Evolutionary conservation across 1,284 basidiomycete species (phyloP), one percentile per base, ranked within the genome.

Genomic region (Leccinum subfulvum): DNA sequence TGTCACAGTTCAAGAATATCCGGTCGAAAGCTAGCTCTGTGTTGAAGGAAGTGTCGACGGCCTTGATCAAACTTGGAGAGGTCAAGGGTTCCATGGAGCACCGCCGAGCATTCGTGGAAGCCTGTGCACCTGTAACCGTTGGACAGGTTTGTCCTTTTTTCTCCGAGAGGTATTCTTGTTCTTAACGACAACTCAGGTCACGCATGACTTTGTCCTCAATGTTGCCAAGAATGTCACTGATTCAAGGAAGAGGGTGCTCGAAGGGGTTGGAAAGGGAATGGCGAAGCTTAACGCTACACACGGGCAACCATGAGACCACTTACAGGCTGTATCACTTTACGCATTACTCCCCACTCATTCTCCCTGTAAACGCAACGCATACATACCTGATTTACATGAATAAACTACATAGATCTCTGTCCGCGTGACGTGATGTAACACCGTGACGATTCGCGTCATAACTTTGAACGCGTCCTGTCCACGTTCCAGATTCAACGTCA

Each of bases 231-330:
- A 80, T 68, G 73, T 88, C 39, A 82, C 80, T 1, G 90, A 92
- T 49, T 78, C 90, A 2, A 84, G 86, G 47, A 89, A 84, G 72
- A 89, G 85, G 73, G 81, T 87, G 7, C 73, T 85, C n/a, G 89
- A 90, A 62, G 90, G 89, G 37, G 77, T 88, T 53, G 86, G 84
- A 23, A 91, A 88, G 71, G 90, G 90, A 28, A 79, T 90, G 61
- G 70, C 73, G 33, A 84, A 84, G 57, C 71, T 90, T 49, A 80
- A 79, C 68, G 78, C 81, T 44, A 77, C 77, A 18, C 82, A 88
- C 63, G 74, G 69, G 41, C 67, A 77, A 63, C 44, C 64, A 63
- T 76, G 57, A 64, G 39, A 52, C 53, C 30, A 30, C 2, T 56
- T 18, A 51, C 35, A 28, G 30, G n/a, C 35, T 51, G 60, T 26